Conservation (phyloP, 139 green algal genomes). For the Eudorina sp. region DNA sequence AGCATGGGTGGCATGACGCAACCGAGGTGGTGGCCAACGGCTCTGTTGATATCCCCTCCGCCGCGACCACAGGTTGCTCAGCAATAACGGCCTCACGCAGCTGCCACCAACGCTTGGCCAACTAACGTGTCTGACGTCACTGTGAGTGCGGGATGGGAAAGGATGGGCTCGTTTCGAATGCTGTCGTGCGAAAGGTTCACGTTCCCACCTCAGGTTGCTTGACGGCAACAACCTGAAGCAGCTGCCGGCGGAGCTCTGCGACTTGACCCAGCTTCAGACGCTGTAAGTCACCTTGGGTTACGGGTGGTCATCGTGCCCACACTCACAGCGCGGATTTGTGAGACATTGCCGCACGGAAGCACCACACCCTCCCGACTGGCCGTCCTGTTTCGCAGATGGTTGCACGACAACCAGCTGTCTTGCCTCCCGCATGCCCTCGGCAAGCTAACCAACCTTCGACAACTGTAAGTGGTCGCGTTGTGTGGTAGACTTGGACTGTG, state of each 20-base stretch:
- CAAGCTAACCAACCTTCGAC: constrained; percentile 70
- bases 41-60: neutral
- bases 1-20: too few relatives aligned
- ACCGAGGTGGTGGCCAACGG: neutral
- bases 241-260: constrained; percentile 45
- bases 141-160: constrained; percentile 13
- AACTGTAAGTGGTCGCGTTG: constrained; percentile 75
- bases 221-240: constrained; percentile 55
- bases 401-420: constrained; percentile 77
- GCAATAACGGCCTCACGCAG: constrained; percentile 35
- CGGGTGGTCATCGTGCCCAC: too few relatives aligned
- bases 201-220: constrained; percentile 46
- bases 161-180: neutral
- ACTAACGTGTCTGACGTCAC: constrained; percentile 16
- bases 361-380: neutral
- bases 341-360: too few relatives aligned
- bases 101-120: constrained; percentile 7
- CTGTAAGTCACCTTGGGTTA: constrained; percentile 43
- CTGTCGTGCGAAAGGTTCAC: neutral
- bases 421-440: constrained; percentile 77
- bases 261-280: constrained; percentile 40
- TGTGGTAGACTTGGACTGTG: too few relatives aligned
- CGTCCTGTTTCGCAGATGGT: constrained; percentile 42
- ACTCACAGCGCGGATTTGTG: too few relatives aligned
- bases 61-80: constrained; percentile 26